These are phyloP conservation scores for Lepidium aucheri DNA, from an alignment of 345 rosid genomes.

Conservation along the genomic window DNA sequence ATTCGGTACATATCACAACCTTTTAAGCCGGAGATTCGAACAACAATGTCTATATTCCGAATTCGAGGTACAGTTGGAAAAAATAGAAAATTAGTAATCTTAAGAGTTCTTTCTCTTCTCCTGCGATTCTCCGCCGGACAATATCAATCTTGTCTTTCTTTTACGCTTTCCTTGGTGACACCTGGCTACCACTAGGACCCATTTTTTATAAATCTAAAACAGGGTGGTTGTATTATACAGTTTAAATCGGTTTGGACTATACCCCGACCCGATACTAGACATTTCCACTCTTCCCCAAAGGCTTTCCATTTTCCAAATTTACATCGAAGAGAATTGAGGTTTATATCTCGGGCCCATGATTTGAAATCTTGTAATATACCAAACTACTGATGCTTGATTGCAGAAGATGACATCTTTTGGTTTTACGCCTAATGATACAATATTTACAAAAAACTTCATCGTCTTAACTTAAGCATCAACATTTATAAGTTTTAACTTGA, in stretches of 20 bases:
- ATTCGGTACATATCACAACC: background rate
- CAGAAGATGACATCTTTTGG: background rate
- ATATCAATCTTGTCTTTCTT: constrained; percentile 3
- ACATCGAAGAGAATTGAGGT: background rate
- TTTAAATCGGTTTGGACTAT: background rate
- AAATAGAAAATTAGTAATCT: background rate
- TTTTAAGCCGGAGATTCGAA: constrained; percentile 2
- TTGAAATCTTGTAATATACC: background rate
- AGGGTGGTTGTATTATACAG: background rate
- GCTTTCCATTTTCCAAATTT: background rate
- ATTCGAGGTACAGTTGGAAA: constrained; percentile 5
- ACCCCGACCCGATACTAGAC: background rate
- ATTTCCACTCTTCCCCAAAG: background rate
- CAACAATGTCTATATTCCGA: constrained; percentile 6
- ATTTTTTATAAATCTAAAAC: background rate
- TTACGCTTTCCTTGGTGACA: background rate
- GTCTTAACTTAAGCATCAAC: background rate
- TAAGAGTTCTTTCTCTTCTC: too few species aligned
- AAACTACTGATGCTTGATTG: background rate
- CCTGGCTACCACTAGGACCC: constrained; percentile 12
- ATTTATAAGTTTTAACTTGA: too few species aligned
- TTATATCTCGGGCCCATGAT: too few species aligned
- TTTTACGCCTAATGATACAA: background rate
- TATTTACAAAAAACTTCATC: background rate
- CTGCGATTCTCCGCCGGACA: constrained; percentile 27